Evolutionary conservation across 768 basidiomycete species (phyloP), one percentile per base, ranked within the genome.

Genomic region (Ramaria rubella): DNA sequence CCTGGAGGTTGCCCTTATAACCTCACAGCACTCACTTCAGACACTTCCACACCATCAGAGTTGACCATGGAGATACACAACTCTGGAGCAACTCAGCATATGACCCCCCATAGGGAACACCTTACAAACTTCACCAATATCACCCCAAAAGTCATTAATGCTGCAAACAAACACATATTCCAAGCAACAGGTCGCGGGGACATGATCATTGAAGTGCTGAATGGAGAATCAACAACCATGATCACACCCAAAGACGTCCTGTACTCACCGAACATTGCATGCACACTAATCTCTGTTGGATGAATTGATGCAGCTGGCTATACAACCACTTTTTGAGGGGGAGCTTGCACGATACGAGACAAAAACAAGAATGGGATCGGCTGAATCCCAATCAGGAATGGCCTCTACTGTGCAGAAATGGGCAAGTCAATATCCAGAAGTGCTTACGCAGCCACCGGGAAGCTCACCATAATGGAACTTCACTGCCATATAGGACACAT

Each of bases 401-500:
- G n/a, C 14, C 55, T 58, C 4, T 44, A 48, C 27, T 44, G 53
- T 15, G 64, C 60, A 14, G 61, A 56, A 0, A 62, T 68, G 26
- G 23, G 24, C 21, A 49, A 71, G 29, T 65, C 61, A 29, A 55
- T 70, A 43, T 53, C 64, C 9, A 61, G 71, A 38, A 40, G 54
- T 27, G 50, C 72, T 3, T 74, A 77, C 45, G 59, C 61, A 0
- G 51, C 60, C 3, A 60, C 75, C 24, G 73, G 70, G 0, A 75
- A 77, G 51, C 64, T 75, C 11, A 62, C 68, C 3, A 4, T 3
- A 9, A n/a, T 64, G 57, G 1, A 49, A 52, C 0, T 45, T 60
- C 1, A 69, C 67, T 8, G 49, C 57, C 0, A 15, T 55, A 8
- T 63, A 72, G 58, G n/a, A n/a, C n/a, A n/a, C n/a, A n/a, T n/a